These are phyloP conservation scores for Mrakia blollopis DNA, from an alignment of 768 basidiomycete genomes.

Conservation along the genomic window DNA sequence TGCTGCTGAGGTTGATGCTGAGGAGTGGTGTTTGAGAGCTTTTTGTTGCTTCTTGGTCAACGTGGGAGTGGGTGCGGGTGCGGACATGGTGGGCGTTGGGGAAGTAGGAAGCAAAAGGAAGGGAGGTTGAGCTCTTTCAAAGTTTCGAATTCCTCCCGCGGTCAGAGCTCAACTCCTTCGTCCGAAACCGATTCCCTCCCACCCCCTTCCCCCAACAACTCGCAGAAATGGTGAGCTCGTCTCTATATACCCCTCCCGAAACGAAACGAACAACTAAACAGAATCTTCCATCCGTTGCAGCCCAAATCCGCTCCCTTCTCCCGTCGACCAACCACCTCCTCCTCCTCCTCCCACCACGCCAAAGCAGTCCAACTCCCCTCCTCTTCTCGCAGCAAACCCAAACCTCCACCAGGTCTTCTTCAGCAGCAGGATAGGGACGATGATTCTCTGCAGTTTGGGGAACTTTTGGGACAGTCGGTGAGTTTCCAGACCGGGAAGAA, in stretches of 20 bases:
- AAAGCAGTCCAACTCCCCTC: constrained; percentile 14
- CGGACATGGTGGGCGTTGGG: constrained; percentile 7
- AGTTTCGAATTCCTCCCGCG: not conserved
- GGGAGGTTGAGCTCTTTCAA: constrained; percentile 2
- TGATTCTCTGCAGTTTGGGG: not conserved
- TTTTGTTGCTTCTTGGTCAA: constrained; percentile 33
- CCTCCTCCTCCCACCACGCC: not conserved
- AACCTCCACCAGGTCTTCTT: constrained; percentile 9
- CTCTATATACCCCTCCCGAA: no score
- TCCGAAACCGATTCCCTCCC: not conserved
- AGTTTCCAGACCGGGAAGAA: not conserved
- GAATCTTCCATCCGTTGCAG: not conserved
- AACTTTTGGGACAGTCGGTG: constrained; percentile 10
- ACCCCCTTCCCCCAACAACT: not conserved
- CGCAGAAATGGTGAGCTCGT: not conserved
- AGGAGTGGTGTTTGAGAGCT: constrained; percentile 19
- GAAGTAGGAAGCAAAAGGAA: not conserved
- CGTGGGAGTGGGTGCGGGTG: not conserved
- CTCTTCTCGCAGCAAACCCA: not conserved
- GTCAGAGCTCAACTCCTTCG: no score
- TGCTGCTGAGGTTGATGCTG: not conserved
- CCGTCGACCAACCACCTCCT: not conserved
- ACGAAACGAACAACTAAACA: not conserved
- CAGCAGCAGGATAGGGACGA: not conserved
- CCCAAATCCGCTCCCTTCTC: constrained; percentile 16